Conservation (phyloP, 2,329 filamentous ascomycete species). For the Fusarium protoensiforme region DNA sequence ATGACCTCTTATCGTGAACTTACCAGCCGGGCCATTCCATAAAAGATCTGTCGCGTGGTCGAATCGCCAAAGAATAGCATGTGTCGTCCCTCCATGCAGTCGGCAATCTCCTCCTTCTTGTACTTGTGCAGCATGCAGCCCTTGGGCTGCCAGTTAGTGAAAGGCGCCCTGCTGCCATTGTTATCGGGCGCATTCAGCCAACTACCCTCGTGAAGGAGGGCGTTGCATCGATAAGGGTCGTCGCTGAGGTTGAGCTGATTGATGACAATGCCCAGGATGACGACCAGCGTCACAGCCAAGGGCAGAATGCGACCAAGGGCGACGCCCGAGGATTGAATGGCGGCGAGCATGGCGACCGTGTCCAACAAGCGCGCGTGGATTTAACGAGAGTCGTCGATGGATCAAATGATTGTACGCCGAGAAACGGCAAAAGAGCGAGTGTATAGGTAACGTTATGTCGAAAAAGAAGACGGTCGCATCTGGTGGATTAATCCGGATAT, state of each 20-base stretch:
- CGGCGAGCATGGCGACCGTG: slow-evolving; percentile 15
- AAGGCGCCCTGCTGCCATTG: slow-evolving; percentile 46
- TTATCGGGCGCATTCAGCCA: slow-evolving; percentile 55
- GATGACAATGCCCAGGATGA: slow-evolving; percentile 30
- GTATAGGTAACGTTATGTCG: not conserved
- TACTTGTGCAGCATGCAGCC: slow-evolving; percentile 70
- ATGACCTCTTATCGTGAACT: slow-evolving; percentile 13
- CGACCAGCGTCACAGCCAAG: slow-evolving; percentile 35
- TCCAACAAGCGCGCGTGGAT: not conserved
- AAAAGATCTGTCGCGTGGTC: slow-evolving; percentile 68
- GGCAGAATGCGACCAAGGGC: slow-evolving; percentile 31
- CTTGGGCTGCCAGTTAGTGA: slow-evolving; percentile 66
- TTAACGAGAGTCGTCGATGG: not conserved
- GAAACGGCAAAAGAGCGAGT: not conserved
- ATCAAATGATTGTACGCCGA: slow-evolving; percentile 9
- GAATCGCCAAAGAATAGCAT: slow-evolving; percentile 71
- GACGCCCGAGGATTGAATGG: slow-evolving; percentile 17
- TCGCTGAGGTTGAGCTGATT: slow-evolving; percentile 30
- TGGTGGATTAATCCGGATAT: not conserved
- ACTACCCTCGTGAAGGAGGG: slow-evolving; percentile 60
- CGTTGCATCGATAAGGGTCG: slow-evolving; percentile 65
- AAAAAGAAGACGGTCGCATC: not conserved
- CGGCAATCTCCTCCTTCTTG: slow-evolving; percentile 58
- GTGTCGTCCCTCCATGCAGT: slow-evolving; percentile 62
- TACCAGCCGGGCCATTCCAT: slow-evolving; percentile 54